A percentile compares a stretch with the other conserved stretches of the same genome.
phyloP scores from a whole-genome alignment of 2,329 filamentous ascomycete species.

The Coniosporium tulheliwenetii region DNA sequence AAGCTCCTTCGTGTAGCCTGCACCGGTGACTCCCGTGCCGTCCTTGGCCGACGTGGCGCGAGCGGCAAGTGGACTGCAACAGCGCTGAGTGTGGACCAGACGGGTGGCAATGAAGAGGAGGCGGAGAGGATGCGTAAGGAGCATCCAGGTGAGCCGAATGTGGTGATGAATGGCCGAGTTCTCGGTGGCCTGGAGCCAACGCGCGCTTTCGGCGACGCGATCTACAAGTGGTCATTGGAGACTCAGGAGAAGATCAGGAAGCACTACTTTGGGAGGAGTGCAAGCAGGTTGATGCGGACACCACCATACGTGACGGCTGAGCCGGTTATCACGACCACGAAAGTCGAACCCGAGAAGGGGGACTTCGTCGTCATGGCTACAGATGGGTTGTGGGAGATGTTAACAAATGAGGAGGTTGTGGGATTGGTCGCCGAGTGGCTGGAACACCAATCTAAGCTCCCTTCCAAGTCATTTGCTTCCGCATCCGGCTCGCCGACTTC shows the following conservation, averaged over 20 bases:
- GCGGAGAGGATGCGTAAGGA: slow-evolving; percentile 66
- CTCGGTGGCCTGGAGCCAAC: slow-evolving; percentile 85
- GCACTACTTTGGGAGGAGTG: slow-evolving; percentile 75
- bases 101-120: slow-evolving; percentile 75
- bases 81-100: slow-evolving; percentile 83
- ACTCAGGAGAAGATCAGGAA: slow-evolving; percentile 68
- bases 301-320: slow-evolving; percentile 97
- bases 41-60: slow-evolving; percentile 62
- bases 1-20: slow-evolving; percentile 87
- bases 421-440: slow-evolving; percentile 95
- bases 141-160: slow-evolving; percentile 79
- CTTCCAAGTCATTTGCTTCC: slow-evolving; percentile 9
- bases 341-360: slow-evolving; percentile 74
- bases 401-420: slow-evolving; percentile 95
- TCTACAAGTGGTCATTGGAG: slow-evolving; percentile 89
- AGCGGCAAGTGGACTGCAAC: slow-evolving; percentile 90
- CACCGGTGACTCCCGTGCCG: slow-evolving; percentile 89
- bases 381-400: slow-evolving; percentile 97
- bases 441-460: slow-evolving; percentile 45
- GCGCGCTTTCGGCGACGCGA: slow-evolving; percentile 87
- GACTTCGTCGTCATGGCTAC: slow-evolving; percentile 96
- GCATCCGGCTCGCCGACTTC: slow-evolving; percentile 16
- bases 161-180: slow-evolving; percentile 77
- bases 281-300: slow-evolving; percentile 65
- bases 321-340: slow-evolving; percentile 83